phyloP scores from a whole-genome alignment of 495 filamentous ascomycete genomes.

The Hypoxylon subgilvum region DNA sequence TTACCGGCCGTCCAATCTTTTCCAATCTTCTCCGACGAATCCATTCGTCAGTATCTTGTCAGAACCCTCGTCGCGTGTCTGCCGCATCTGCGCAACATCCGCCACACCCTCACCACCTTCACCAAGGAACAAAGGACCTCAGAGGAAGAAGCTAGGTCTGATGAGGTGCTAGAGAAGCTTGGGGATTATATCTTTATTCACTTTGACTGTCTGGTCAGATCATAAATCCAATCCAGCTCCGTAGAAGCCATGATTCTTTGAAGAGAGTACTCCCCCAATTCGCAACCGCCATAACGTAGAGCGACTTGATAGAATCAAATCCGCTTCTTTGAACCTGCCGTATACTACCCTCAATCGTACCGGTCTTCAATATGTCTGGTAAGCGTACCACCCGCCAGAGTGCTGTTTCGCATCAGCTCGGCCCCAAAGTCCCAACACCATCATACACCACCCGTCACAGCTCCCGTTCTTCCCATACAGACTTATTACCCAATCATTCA shows the following conservation, averaged over 20 bases:
- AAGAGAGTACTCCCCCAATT: constrained; percentile 35
- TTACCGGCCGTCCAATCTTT: background rate
- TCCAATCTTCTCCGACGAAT: constrained; percentile 3
- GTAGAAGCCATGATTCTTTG: constrained; percentile 46
- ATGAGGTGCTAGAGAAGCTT: constrained; percentile 34
- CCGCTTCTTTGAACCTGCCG: constrained; percentile 1
- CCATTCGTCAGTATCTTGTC: background rate
- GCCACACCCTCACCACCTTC: background rate
- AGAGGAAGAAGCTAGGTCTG: constrained; percentile 27
- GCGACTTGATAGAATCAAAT: too few species aligned
- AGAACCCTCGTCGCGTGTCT: background rate
- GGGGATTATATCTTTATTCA: constrained; percentile 32
- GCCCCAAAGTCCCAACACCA: background rate
- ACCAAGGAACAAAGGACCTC: too few species aligned
- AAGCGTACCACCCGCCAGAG: constrained; percentile 30
- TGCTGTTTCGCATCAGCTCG: constrained; percentile 6
- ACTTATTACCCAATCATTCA: background rate
- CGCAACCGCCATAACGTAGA: constrained; percentile 25
- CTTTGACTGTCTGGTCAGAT: constrained; percentile 25
- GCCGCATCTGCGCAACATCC: background rate
- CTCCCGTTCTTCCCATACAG: background rate
- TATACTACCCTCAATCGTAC: constrained; percentile 9
- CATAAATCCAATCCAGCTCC: constrained; percentile 38
- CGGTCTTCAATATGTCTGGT: constrained; percentile 41
- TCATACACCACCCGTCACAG: background rate